These are phyloP conservation scores for Fusarium buharicum DNA, from an alignment of 2,329 filamentous ascomycete species.

Conservation along the genomic window DNA sequence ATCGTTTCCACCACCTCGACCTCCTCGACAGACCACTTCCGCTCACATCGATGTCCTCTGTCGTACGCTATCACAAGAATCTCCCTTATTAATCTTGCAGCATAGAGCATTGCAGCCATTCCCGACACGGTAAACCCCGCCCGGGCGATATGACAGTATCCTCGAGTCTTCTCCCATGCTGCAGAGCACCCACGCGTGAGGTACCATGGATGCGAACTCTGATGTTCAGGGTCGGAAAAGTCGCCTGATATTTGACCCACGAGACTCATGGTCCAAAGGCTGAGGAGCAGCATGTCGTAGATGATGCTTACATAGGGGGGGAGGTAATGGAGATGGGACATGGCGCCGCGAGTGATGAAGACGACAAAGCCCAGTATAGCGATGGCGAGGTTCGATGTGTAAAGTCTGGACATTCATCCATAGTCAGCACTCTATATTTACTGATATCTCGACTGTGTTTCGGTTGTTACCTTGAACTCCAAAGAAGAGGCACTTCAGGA, in stretches of 20 bases:
- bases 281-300: conserved; percentile 46
- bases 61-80: conserved; percentile 17
- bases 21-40: background rate
- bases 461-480: conserved; percentile 42
- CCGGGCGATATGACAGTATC: conserved; percentile 40
- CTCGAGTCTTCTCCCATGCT: conserved; percentile 25
- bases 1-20: conserved; percentile 4
- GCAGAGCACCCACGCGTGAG: conserved; percentile 37
- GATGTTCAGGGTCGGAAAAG: conserved; percentile 39
- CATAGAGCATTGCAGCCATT: conserved; percentile 34
- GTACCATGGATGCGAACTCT: conserved; percentile 45
- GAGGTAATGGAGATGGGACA: conserved; percentile 40
- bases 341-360: conserved; percentile 40
- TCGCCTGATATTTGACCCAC: conserved; percentile 41
- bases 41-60: conserved; percentile 15
- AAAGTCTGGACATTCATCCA: conserved; percentile 31
- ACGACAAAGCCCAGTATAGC: conserved; percentile 47
- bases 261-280: conserved; percentile 45
- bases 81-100: conserved; percentile 25
- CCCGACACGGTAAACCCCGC: conserved; percentile 37
- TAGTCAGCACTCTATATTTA: background rate
- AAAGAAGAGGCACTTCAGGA: conserved; percentile 44
- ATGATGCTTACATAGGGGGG: conserved; percentile 39
- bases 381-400: conserved; percentile 46
- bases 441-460: too few species aligned